Evolutionary conservation across 202 grass and related monocot species (phyloP), one percentile per base, ranked within the genome.

Genomic region (Panicum virgatum): DNA sequence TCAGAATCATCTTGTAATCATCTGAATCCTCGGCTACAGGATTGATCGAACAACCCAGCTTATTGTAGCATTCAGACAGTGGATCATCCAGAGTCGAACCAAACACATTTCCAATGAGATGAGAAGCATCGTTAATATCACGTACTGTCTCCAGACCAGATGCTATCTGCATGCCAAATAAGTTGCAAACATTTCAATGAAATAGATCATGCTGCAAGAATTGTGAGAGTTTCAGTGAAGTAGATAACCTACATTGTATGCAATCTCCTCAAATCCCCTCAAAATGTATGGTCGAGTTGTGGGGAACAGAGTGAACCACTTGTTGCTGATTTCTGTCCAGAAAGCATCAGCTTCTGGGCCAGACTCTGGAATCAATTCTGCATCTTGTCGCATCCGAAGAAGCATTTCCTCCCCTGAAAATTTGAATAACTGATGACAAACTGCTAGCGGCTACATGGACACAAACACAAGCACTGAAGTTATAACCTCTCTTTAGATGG

Each of bases 271-370:
- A 43, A 82, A 84, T 9, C 78, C 85, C 66, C 52, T 91, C 60
- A 98, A 80, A 7, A 18, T 70, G 39, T 90, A 95, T 0, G 96
- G 92, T 26, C 89, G 66, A 46, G 80, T 83, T 64, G 92, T 90
- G 45, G 92, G 96, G 80, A 93, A 88, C 15, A 94, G 36, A 37
- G 90, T 93, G 92, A 98, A 95, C 92, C 92, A 98, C 77, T 90
- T 93, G 42, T 85, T 93, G 87, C 88, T 91, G 65, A 80, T 91
- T 26, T 95, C 86, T 6, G 84, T 58, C 92, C 92, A 93, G 14
- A 80, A 43, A 14, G 82, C 82, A 63, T 90, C 30, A 34, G 72
- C 66, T 58, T 47, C 73, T 15, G 79, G 43, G 3, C 39, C 52
- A 0, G 84, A 84, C 45, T 92, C 78, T 0, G 82, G 68, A 34